Percentiles rank a stretch among this genome's conserved stretches.
Conservation (phyloP, 371 early-diverging fungal genomes). For the Mucor circinelloides region DNA sequence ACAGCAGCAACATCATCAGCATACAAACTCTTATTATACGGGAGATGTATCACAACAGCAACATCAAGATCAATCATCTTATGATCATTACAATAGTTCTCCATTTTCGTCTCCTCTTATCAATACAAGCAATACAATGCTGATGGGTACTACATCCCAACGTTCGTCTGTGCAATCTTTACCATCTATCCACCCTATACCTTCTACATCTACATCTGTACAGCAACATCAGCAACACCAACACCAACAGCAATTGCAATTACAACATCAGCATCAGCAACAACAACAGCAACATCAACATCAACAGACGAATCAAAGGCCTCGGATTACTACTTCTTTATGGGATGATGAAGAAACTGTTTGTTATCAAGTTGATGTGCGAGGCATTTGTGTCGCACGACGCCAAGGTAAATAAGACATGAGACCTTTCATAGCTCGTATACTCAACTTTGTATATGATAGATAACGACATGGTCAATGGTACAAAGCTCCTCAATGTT, state of each 20-base stretch:
- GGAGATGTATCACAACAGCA: neutral
- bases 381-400: slow-evolving; percentile 77
- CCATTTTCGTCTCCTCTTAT: slow-evolving; percentile 6
- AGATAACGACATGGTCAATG: slow-evolving; percentile 86
- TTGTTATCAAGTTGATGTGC: slow-evolving; percentile 80
- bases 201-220: slow-evolving; percentile 4
- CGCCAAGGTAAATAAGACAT: slow-evolving; percentile 61
- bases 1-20: neutral
- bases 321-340: slow-evolving; percentile 71
- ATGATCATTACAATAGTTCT: neutral
- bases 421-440: neutral
- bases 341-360: slow-evolving; percentile 86
- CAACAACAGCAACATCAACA: slow-evolving; percentile 6
- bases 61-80: slow-evolving; percentile 4
- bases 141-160: slow-evolving; percentile 8
- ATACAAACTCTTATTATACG: neutral
- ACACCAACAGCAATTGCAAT: neutral
- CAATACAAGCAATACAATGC: neutral
- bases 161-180: slow-evolving; percentile 3
- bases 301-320: slow-evolving; percentile 27
- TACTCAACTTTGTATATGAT: slow-evolving; percentile 5
- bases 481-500: slow-evolving; percentile 85
- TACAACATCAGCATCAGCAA: slow-evolving; percentile 4
- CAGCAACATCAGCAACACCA: neutral
- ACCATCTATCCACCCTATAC: slow-evolving; percentile 10